Evolutionary conservation across 495 filamentous ascomycete genomes (phyloP), one percentile per base, ranked within the genome.

Genomic region (Cercophora scortea): DNA sequence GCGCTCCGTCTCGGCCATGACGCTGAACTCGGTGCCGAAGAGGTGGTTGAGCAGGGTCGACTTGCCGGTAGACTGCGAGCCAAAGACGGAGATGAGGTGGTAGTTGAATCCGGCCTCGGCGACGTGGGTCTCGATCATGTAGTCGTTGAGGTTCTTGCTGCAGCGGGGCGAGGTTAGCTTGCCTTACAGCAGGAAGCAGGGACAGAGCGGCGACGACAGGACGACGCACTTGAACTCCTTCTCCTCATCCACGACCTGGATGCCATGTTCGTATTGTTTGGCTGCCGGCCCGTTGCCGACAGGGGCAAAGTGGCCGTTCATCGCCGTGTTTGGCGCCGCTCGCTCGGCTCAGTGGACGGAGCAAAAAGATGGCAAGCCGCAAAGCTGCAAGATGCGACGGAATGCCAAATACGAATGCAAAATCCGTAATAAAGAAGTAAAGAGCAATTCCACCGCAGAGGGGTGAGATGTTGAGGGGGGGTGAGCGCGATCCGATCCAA

Each of bases 1-100:
- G 49, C 93, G 82, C 60, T 95, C 89, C 34, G 66, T 65, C 71
- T 97, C 93, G 53, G 88, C 86, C 93, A 98, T 98, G 51, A 97
- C 91, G 43, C 86, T 89, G 76, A 98, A 98, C 51, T 91, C 77
- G 44, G 93, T 98, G 48, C 90, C 90, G 66, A 98, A 98, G 34
- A 98, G 81, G 70, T 92, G 79, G 73, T 98, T 98, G 52, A 98
- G 84, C 16, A 98, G 78, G 25, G 93, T 98, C 12, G 92, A 96
- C 76, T 98, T 98, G 50, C 93, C 93, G 8, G 93, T 98, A 45
- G 94, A 97, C 75, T 98, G 93, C 32, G 91, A 96, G 32, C 93
- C 93, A 70, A 98, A 98, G 57, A 98, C 93, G 56, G 92, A 95
- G 56, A 98, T 95, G 55, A 98, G 83, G 67, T 98, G 93, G 70